Percentiles rank a stretch among this genome's conserved stretches.
Conservation (phyloP, 1,139 yeast genomes). For the Yamadazyma blattariae region DNA sequence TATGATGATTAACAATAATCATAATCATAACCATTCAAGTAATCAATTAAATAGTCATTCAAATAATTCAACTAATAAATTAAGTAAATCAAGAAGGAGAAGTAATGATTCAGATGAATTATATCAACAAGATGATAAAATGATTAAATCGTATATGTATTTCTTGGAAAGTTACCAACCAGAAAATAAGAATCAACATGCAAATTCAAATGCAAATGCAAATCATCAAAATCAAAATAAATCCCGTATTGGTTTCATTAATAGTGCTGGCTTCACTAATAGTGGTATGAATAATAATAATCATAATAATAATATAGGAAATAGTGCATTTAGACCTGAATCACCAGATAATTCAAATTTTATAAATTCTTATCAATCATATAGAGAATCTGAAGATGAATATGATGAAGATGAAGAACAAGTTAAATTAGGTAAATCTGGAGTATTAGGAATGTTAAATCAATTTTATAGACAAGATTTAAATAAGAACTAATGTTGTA, state of each 20-base stretch:
- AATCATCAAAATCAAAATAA: not conserved
- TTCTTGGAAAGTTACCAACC: slow-evolving; percentile 76
- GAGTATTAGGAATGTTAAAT: slow-evolving; percentile 80
- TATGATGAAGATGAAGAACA: slow-evolving; percentile 24
- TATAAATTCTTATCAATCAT: slow-evolving; percentile 1
- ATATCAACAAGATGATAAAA: slow-evolving; percentile 70
- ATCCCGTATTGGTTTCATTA: not conserved
- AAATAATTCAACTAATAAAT: too few relatives aligned
- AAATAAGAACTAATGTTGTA: slow-evolving; percentile 14
- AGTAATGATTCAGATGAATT: slow-evolving; percentile 25
- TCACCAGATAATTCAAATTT: slow-evolving; percentile 3
- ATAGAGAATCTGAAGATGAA: slow-evolving; percentile 22
- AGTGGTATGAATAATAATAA: slow-evolving; percentile 15
- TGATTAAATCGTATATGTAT: slow-evolving; percentile 86
- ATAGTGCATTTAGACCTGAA: too few relatives aligned
- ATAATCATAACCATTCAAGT: slow-evolving; percentile 7
- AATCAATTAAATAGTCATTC: not conserved
- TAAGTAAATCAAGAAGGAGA: slow-evolving; percentile 1
- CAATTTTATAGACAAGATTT: slow-evolving; percentile 71
- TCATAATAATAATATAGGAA: too few relatives aligned
- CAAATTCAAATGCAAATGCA: too few relatives aligned
- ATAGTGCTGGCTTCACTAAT: slow-evolving; percentile 11
- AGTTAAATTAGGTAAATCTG: slow-evolving; percentile 40
- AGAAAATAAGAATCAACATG: slow-evolving; percentile 4
- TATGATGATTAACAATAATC: slow-evolving; percentile 39